Base-by-base conservation (phyloP, 805 yeast genomes). In the Blastobotrys attinorum region DNA sequence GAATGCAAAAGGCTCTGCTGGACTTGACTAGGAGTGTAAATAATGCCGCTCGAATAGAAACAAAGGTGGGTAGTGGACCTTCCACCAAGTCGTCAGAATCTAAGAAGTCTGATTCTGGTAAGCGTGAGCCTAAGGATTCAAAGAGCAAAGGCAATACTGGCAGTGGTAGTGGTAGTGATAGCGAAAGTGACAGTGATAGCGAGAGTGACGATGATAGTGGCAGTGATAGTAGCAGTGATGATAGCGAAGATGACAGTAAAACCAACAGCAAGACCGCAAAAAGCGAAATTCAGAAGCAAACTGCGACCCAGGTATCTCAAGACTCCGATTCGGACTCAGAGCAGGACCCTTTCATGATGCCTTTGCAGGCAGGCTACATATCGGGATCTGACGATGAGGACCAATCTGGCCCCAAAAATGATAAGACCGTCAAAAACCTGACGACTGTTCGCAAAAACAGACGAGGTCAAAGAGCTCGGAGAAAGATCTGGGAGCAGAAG, bases 381-480 rank as follows among this genome's bases (percentile, higher is more conserved):
- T 87, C 96, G 3, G 96, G 83, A 2, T 80, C 85, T 1, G 94
- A 84, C 29, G 77, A 67, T 43, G 63, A 70, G 55, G 70, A 64
- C 13, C 58, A 50, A 7, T 59, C 54, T 22, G n/a, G n/a, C n/a
- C n/a, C n/a, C n/a, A n/a, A n/a, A n/a, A 48, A 52, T 22, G 57
- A 47, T 36, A 31, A 34, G 13, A 37, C 37, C 8, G 55, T 55
- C 23, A 47, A 48, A 34, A 38, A 47, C 23, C 49, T 51, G 15
- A 48, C 59, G 4, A 50, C 51, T 16, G 65, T 63, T 48, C 75
- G 90, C 50, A 87, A 88, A 55, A 92, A 92, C 62, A 74, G 98
- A 66, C 78, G 97, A 62, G 98, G 98, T 21, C 98, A 92, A 67
- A 73, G 97, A 47, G 98, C 97, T 1, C 79, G 98, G 66, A 92